These are phyloP conservation scores for Solanum etuberosum DNA, from an alignment of 257 asterid species.

Conservation along the genomic window DNA sequence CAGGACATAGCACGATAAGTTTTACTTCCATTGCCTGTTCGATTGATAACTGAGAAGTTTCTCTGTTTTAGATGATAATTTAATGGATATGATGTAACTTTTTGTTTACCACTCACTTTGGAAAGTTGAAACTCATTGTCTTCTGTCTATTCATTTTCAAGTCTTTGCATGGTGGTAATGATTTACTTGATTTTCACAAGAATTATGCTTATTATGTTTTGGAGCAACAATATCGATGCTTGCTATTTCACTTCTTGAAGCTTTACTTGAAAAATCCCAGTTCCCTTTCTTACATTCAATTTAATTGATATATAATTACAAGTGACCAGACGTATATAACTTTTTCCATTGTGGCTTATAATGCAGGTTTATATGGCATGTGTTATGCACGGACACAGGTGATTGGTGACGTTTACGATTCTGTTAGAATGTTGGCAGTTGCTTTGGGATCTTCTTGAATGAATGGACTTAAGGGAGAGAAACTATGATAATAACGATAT, in stretches of 20 bases:
- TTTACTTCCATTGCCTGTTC: not conserved
- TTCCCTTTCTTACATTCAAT: not conserved
- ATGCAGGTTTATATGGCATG: slow-evolving; percentile 93
- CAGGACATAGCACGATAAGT: not conserved
- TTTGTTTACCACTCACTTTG: not conserved
- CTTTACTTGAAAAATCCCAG: not conserved
- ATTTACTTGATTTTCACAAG: not conserved
- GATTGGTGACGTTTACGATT: not conserved
- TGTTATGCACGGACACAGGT: slow-evolving; percentile 80
- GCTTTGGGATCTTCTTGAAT: not conserved
- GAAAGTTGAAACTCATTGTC: not conserved
- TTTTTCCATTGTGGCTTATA: slow-evolving; percentile 6
- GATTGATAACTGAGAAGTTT: not conserved
- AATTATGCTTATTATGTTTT: not conserved
- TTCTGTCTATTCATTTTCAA: not conserved
- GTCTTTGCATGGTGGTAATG: not conserved
- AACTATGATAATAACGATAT: not conserved
- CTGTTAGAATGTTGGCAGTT: not conserved
- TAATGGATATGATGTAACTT: not conserved
- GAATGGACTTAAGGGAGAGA: not conserved
- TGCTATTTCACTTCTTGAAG: not conserved
- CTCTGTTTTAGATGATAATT: not conserved
- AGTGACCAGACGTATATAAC: not conserved
- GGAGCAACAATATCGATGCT: not conserved
- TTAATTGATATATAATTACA: not conserved